Conservation (phyloP, 768 basidiomycete genomes). For the Lyophyllum atratum region DNA sequence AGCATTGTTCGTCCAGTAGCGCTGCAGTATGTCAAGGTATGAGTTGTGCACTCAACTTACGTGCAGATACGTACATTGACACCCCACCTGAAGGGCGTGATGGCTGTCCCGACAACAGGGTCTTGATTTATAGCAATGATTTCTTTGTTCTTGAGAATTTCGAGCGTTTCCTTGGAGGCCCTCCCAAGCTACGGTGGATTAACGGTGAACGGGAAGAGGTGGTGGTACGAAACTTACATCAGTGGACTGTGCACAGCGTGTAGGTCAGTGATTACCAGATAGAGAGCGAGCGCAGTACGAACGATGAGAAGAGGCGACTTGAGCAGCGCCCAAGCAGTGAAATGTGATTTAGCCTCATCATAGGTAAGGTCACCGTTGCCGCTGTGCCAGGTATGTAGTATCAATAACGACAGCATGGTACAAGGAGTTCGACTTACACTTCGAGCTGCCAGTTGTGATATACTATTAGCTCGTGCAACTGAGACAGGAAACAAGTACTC, state of each 20-base stretch:
- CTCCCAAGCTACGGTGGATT: slow-evolving; percentile 34
- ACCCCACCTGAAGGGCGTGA: slow-evolving; percentile 72
- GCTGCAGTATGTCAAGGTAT: slow-evolving; percentile 19
- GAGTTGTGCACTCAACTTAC: neutral
- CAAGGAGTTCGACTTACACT: slow-evolving; percentile 37
- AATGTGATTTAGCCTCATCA: slow-evolving; percentile 71
- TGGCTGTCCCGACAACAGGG: slow-evolving; percentile 57
- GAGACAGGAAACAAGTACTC: slow-evolving; percentile 8
- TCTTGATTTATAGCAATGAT: slow-evolving; percentile 74
- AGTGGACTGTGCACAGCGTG: slow-evolving; percentile 9
- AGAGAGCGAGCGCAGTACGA: slow-evolving; percentile 10
- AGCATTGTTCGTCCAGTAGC: slow-evolving; percentile 38
- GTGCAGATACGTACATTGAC: slow-evolving; percentile 46
- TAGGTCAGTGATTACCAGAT: neutral
- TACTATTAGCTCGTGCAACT: neutral
- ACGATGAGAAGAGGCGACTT: slow-evolving; percentile 57
- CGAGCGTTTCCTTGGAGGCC: slow-evolving; percentile 50
- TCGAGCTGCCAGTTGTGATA: slow-evolving; percentile 43
- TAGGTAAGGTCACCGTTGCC: slow-evolving; percentile 64
- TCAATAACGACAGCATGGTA: neutral
- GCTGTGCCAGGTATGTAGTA: slow-evolving; percentile 26
- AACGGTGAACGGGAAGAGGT: neutral
- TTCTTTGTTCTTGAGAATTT: slow-evolving; percentile 63
- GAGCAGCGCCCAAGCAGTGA: slow-evolving; percentile 74
- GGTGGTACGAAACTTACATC: slow-evolving; percentile 2